phyloP scores from a whole-genome alignment of 345 rosid species.

The Sonneratia caseolaris region DNA sequence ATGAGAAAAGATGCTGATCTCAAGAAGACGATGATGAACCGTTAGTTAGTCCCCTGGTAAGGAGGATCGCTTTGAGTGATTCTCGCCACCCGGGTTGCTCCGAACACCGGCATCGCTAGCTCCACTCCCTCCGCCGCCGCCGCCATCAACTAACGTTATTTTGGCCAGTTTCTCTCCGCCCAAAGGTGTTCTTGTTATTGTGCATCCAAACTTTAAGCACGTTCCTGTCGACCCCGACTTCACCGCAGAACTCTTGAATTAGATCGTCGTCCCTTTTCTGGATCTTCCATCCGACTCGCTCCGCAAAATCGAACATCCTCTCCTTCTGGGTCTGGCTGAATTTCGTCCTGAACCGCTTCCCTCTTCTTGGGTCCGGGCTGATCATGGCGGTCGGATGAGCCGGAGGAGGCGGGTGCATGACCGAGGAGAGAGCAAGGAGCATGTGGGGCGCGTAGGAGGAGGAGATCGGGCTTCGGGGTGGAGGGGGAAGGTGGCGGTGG shows the following conservation, averaged over 20 bases:
- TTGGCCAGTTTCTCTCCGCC: conserved; percentile 18
- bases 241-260: conserved; percentile 50
- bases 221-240: conserved; percentile 53
- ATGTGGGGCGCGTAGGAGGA: conserved; percentile 69
- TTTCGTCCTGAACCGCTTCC: conserved; percentile 59
- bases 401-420: conserved; percentile 4
- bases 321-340: conserved; percentile 64
- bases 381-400: background rate
- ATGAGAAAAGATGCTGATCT: too few relatives aligned
- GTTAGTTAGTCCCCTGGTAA: too few relatives aligned
- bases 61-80: too few relatives aligned
- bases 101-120: too few relatives aligned
- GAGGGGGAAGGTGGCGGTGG: conserved; percentile 28
- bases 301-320: conserved; percentile 63
- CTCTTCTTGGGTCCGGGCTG: conserved; percentile 12
- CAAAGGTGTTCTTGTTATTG: conserved; percentile 70
- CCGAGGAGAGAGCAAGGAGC: conserved; percentile 55
- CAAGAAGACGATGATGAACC: too few relatives aligned
- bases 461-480: conserved; percentile 56
- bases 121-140: conserved; percentile 2
- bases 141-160: conserved; percentile 2
- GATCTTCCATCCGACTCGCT: conserved; percentile 77
- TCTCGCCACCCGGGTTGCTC: too few relatives aligned
- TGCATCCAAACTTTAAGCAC: conserved; percentile 98
- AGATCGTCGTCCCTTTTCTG: conserved; percentile 65